phyloP scores from a whole-genome alignment of 768 basidiomycete genomes.

The Suillus subalutaceus region DNA sequence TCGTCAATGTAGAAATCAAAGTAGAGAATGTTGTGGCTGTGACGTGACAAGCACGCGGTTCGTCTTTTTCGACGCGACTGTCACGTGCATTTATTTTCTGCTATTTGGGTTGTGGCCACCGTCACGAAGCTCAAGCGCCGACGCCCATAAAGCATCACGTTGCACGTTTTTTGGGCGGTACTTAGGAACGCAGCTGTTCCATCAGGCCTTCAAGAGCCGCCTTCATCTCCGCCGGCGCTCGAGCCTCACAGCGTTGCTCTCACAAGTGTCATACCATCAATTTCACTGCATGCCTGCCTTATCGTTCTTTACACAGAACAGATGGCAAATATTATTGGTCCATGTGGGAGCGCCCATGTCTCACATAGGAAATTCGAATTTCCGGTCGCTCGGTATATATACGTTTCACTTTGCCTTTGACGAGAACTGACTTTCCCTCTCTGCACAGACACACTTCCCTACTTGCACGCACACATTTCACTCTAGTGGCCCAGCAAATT shows the following conservation, averaged over 20 bases:
- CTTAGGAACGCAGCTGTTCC: conserved; percentile 5
- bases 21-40: not conserved
- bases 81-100: conserved; percentile 38
- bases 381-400: conserved; percentile 36
- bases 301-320: not conserved
- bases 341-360: conserved; percentile 13
- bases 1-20: conserved; percentile 3
- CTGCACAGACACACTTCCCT: not conserved
- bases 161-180: not conserved
- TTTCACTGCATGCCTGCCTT: not conserved
- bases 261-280: conserved; percentile 19
- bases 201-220: not conserved
- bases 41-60: conserved; percentile 29
- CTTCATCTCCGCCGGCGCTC: not conserved
- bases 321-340: conserved; percentile 21
- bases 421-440: not conserved
- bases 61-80: conserved; percentile 31
- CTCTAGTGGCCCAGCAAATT: not conserved
- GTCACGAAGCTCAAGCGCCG: not conserved
- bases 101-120: conserved; percentile 12
- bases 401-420: conserved; percentile 14
- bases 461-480: not conserved
- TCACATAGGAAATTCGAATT: conserved; percentile 23
- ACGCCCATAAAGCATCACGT: conserved; percentile 2
- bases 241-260: not conserved